phyloP scores from a whole-genome alignment of 1,139 yeast genomes.

The Zygoascus hellenicus region DNA sequence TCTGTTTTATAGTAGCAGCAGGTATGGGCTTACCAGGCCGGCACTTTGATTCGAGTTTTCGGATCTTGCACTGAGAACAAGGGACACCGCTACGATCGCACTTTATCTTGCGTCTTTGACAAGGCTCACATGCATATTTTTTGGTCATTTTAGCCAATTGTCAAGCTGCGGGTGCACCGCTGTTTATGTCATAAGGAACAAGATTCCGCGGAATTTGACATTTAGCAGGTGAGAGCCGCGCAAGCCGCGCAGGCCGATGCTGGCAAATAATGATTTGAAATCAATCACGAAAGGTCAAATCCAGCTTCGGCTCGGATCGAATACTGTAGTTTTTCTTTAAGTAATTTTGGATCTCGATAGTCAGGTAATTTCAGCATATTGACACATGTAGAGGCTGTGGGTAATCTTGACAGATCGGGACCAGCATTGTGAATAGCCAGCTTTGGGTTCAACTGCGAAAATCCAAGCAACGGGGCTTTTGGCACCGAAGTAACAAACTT shows the following conservation, averaged over 20 bases:
- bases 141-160: not conserved
- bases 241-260: too few relatives aligned
- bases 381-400: slow-evolving; percentile 92
- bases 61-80: slow-evolving; percentile 5
- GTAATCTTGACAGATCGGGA: slow-evolving; percentile 47
- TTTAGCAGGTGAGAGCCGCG: too few relatives aligned
- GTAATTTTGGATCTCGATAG: slow-evolving; percentile 53
- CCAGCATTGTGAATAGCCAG: slow-evolving; percentile 81
- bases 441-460: slow-evolving; percentile 62
- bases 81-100: slow-evolving; percentile 5
- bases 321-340: slow-evolving; percentile 62
- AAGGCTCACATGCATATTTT: not conserved
- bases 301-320: slow-evolving; percentile 80
- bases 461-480: slow-evolving; percentile 87
- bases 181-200: too few relatives aligned
- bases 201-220: too few relatives aligned
- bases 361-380: slow-evolving; percentile 82
- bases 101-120: slow-evolving; percentile 6
- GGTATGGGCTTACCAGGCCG: slow-evolving; percentile 5
- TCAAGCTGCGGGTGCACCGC: too few relatives aligned
- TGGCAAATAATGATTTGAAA: too few relatives aligned
- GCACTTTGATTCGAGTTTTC: slow-evolving; percentile 3
- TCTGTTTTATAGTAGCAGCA: not conserved
- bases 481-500: slow-evolving; percentile 91
- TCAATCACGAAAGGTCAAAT: slow-evolving; percentile 60